Evolutionary conservation across 2,329 filamentous ascomycete species (phyloP), one percentile per base, ranked within the genome.

Genomic region (Trichoderma citrinoviride): DNA sequence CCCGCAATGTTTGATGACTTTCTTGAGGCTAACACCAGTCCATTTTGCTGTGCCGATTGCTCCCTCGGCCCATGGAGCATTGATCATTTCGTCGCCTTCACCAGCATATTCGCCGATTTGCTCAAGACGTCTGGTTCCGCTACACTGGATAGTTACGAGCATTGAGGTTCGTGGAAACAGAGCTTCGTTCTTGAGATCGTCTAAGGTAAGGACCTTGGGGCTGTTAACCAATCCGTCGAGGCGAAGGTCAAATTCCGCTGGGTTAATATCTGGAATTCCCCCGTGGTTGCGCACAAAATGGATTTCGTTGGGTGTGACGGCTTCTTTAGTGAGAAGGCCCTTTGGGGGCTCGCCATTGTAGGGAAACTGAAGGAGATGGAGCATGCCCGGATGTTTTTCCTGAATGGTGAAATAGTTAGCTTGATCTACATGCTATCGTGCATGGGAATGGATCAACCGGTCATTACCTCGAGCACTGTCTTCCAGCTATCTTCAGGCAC

Each of bases 221-320:
- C 83, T 78, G 6, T 82, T 82, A 3, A 90, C 88, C 0, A 89
- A 77, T 0, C 88, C 87, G 64, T 86, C 85, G 5, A 91, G 73
- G 2, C 78, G 75, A 17, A 89, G 78, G 25, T 77, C 81, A 70
- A 78, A 88, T 3, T 82, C 77, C 0, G 84, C 79, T 1, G 81
- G 76, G 8, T 89, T 81, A 61, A 91, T 90, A 7, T 84, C 77
- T 0, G 90, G 90, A 19, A 92, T 86, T 0, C 89, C 88, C 10
- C 89, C 88, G 67, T 92, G 89, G 66, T 92, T 92, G 7, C 89
- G 81, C 0, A 92, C 85, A 68, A 90, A 92, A 68, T 87, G 84
- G 0, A 75, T 69, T 0, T 69, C 54, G 66, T 90, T 92, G 0
- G 81, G 78, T 0, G 89, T 92, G 44, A 91, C 81, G 0, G 83